Evolutionary conservation across 2,329 filamentous ascomycete genomes (phyloP).

Genomic region (Pyricularia sp.): DNA sequence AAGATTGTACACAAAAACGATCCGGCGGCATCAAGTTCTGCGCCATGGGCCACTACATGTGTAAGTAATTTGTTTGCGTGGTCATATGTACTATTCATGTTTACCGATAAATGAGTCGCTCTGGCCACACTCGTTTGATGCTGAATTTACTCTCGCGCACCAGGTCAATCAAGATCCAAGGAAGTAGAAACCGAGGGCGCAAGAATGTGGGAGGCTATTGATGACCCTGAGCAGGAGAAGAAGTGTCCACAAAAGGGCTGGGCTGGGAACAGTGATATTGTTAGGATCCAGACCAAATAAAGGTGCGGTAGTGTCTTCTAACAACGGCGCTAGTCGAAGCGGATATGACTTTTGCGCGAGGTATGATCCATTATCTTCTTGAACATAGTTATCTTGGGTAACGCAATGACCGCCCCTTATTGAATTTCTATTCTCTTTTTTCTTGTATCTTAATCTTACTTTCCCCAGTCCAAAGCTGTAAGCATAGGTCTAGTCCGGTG

Average conservation of each 20-base stretch:
- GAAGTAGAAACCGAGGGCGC: background rate
- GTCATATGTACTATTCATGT: background rate
- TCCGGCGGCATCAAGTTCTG: slow-evolving; percentile 2
- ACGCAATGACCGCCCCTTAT: too few relatives aligned
- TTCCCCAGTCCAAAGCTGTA: too few relatives aligned
- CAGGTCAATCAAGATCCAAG: background rate
- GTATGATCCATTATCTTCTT: background rate
- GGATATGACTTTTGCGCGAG: background rate
- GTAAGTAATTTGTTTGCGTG: slow-evolving; percentile 6
- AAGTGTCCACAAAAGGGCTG: background rate
- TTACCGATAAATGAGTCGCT: background rate
- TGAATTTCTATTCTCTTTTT: too few relatives aligned
- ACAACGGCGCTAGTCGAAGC: background rate
- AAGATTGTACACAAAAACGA: background rate
- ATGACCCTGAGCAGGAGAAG: background rate
- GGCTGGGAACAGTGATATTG: background rate
- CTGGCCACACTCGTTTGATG: background rate
- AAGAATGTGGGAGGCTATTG: background rate
- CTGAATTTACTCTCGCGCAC: background rate
- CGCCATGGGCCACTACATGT: background rate
- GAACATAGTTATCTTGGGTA: too few relatives aligned
- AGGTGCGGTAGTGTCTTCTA: background rate
- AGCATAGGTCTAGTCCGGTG: too few relatives aligned
- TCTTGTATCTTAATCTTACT: too few relatives aligned
- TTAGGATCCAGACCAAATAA: background rate